Evolutionary conservation across 805 yeast genomes (phyloP), one percentile per base, ranked within the genome.

Genomic region (Candida lessepsii): DNA sequence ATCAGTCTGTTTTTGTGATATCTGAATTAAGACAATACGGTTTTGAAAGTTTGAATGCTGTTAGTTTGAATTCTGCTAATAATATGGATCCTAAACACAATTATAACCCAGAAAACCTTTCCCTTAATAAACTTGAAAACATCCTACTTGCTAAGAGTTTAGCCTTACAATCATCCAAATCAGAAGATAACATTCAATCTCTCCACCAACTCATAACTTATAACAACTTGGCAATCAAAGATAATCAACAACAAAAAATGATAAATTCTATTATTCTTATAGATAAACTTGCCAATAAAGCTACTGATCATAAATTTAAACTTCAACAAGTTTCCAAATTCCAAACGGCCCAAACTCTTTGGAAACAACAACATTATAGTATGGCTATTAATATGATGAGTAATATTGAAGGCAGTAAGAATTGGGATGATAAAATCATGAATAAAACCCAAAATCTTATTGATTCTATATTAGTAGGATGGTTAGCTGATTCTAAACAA

Each of bases 401-500:
- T 41, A 56, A 48, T 3, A 45, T 54, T 31, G 36, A 36, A 14
- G 37, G 40, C 2, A 25, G 34, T 6, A 15, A 3, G 3, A 15
- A 21, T 29, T 34, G 29, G 30, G 35, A 35, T 10, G 39, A 36
- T 23, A 27, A 29, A 11, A 21, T 30, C 13, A 27, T 41, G 40
- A 25, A n/a, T 14, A 13, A 19, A n/a, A 34, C 40, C 3, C 25
- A 32, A 20, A n/a, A 15, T 7, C 47, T 60, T n/a, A 47, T 67
- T 3, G 48, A 52, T 60, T 47, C 76, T 50, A 48, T 70, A 71
- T 9, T 84, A 28, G 81, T 81, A 0, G 70, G 75, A 34, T 89
- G 96, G 96, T 61, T 79, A 25, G 72, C 86, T 0, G 76, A 72
- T 34, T 83, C 95, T 0, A 73, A 84, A 26, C 82, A 81, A 45